Percentiles rank a stretch among this genome's conserved stretches.
These are phyloP conservation scores for Fonsecaea nubica DNA, from an alignment of 2,329 filamentous ascomycete genomes.

Conservation along the genomic window DNA sequence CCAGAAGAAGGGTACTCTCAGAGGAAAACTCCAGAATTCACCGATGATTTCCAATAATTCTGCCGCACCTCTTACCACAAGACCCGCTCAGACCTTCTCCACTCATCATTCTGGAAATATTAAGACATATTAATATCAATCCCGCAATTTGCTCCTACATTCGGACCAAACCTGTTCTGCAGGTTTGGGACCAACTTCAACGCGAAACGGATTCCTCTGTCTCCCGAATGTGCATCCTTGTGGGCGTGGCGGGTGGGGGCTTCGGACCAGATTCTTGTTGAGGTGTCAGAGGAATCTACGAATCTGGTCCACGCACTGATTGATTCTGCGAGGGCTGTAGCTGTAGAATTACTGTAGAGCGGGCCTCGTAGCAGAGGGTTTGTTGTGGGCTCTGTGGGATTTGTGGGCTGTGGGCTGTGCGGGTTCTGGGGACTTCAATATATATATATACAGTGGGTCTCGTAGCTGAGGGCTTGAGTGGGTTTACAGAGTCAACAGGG, in stretches of 20 bases:
- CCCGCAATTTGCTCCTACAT: neutral
- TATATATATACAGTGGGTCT: neutral
- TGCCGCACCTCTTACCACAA: neutral
- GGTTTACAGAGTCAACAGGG: neutral
- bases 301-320: neutral
- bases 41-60: neutral
- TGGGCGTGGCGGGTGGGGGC: neutral
- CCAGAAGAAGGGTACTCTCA: neutral
- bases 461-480: neutral
- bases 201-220: neutral
- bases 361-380: no score
- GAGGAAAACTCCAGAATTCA: neutral
- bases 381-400: no score
- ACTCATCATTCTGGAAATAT: neutral
- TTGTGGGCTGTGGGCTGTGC: no score
- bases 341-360: neutral
- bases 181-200: neutral
- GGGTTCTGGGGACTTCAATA: neutral
- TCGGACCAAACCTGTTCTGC: neutral
- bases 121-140: neutral
- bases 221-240: neutral
- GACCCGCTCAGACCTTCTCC: neutral
- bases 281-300: neutral
- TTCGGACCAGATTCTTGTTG: neutral
- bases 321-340: neutral